Evolutionary conservation across 2,329 filamentous ascomycete genomes (phyloP).

Genomic region (Colletotrichum phormii): DNA sequence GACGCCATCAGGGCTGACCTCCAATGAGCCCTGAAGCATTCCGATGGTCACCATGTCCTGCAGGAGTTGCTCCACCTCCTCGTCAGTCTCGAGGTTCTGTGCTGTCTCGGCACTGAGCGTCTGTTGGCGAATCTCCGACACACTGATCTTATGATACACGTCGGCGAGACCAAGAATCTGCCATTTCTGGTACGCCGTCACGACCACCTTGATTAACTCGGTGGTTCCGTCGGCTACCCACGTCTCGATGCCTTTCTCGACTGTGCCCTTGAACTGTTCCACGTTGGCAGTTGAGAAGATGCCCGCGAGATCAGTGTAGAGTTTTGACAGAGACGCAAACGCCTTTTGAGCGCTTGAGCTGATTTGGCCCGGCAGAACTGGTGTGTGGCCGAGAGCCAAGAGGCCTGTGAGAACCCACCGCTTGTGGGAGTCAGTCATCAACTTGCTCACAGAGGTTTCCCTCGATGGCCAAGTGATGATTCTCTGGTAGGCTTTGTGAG

Average conservation of each 20-base stretch:
- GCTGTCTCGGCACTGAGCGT: conserved; percentile 68
- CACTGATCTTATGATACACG: conserved; percentile 73
- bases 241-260: conserved; percentile 64
- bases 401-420: conserved; percentile 87
- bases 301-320: conserved; percentile 77
- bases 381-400: conserved; percentile 73
- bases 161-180: conserved; percentile 79
- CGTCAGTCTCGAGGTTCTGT: conserved; percentile 52
- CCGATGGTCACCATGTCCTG: conserved; percentile 66
- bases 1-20: conserved; percentile 54
- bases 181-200: conserved; percentile 79
- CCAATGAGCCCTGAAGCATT: conserved; percentile 65
- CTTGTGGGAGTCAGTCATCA: conserved; percentile 92
- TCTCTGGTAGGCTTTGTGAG: conserved; percentile 71
- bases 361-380: conserved; percentile 66
- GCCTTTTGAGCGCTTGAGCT: conserved; percentile 63
- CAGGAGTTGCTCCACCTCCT: conserved; percentile 59
- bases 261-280: conserved; percentile 71
- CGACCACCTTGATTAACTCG: conserved; percentile 76
- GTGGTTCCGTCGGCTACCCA: conserved; percentile 81
- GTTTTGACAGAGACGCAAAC: conserved; percentile 70
- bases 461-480: conserved; percentile 75
- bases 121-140: conserved; percentile 61
- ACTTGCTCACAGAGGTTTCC: conserved; percentile 73
- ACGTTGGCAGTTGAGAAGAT: conserved; percentile 71